Evolutionary conservation across 73 alveolate genomes (phyloP).

Genomic region (Paraurostyla sp.): DNA sequence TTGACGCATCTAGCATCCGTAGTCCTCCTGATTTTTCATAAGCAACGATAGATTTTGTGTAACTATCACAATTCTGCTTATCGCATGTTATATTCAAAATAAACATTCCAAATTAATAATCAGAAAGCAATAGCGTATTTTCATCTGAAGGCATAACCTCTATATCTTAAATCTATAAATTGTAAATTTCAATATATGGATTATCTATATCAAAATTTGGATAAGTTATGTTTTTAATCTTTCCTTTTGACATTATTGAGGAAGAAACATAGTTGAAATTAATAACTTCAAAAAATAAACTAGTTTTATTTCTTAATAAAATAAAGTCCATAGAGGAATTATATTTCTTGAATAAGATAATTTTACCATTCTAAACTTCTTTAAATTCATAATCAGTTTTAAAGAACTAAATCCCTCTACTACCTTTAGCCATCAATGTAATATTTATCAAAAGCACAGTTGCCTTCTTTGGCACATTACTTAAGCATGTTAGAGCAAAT

Average conservation of each 20-base stretch:
- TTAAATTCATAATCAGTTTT: neutral
- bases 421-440: no score
- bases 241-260: neutral
- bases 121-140: neutral
- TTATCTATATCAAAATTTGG: neutral
- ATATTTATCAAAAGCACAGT: neutral
- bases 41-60: neutral
- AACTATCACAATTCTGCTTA: neutral
- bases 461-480: neutral
- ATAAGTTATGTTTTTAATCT: neutral
- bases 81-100: neutral
- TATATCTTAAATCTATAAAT: neutral
- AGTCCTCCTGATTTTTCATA: neutral
- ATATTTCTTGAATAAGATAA: neutral
- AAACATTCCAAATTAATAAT: neutral
- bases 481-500: neutral
- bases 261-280: neutral
- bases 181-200: neutral
- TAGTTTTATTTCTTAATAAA: conserved; percentile 11
- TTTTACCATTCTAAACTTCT: neutral
- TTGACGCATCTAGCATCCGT: neutral
- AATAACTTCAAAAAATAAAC: neutral
- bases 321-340: neutral
- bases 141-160: neutral
- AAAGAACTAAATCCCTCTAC: neutral